Conservation (phyloP, 352 stramenopile genomes). For the Pythium sp. region DNA sequence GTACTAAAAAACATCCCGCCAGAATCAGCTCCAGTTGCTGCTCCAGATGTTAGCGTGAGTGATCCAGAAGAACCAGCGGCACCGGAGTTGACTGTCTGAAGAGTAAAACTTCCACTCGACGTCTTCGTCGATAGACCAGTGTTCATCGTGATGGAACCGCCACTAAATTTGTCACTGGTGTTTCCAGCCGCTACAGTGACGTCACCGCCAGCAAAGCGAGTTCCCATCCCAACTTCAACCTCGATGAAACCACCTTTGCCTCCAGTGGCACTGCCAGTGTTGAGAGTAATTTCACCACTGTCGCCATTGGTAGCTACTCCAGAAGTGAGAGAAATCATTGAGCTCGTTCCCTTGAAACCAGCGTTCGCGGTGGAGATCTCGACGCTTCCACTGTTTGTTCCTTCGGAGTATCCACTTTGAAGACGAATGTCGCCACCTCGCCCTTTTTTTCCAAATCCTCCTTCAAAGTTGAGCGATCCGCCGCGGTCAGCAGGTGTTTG, state of each 20-base stretch:
- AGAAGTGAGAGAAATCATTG: constrained; percentile 43
- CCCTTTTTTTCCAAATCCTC: constrained; percentile 58
- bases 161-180: constrained; percentile 52
- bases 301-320: constrained; percentile 58
- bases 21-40: constrained; percentile 31
- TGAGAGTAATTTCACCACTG: constrained; percentile 60
- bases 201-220: constrained; percentile 49
- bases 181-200: constrained; percentile 65
- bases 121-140: constrained; percentile 54
- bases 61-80: constrained; percentile 50
- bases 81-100: constrained; percentile 59
- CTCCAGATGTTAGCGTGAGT: constrained; percentile 35
- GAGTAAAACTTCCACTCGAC: constrained; percentile 50
- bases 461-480: constrained; percentile 68
- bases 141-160: constrained; percentile 50
- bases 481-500: constrained; percentile 58
- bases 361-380: constrained; percentile 52
- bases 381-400: constrained; percentile 52
- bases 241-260: constrained; percentile 61
- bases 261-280: constrained; percentile 48
- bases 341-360: constrained; percentile 54
- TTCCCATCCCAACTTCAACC: constrained; percentile 50
- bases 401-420: constrained; percentile 50
- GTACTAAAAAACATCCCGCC: constrained; percentile 32
- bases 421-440: constrained; percentile 51